Base-by-base conservation (phyloP, 805 yeast genomes). In the Debaryomyces tyrocola region DNA sequence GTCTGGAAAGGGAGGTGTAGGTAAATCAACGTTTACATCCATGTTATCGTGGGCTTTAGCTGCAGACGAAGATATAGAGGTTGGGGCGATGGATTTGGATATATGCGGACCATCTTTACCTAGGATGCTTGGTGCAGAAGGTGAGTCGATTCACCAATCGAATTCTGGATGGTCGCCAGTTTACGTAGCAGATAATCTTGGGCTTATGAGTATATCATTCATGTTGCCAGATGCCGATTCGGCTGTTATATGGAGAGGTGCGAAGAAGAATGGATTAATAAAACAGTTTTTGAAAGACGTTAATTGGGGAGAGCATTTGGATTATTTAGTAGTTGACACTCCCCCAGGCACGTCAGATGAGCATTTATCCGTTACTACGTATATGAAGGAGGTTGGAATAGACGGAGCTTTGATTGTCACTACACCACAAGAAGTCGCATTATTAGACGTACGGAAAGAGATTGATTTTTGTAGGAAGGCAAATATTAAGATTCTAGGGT, bases 271-370 rank as follows among this genome's bases (percentile, higher is more conserved):
- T 56, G 90, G 95, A 0, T 74, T 94, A 40, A 94, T 94, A 43
- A 94, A 94, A 60, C 96, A 90, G 69, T 94, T 94, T 58, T 73
- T 94, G 44, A 90, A 87, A 60, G 97, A 92, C 57, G 97, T 94
- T 2, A 90, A 89, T 57, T 94, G 99, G 99, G 96, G 96, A 4
- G 77, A 78, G 20, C 67, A 55, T 40, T 67, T 87, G 46, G 97
- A 94, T 64, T 94, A 87, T 59, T 73, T 94, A 54, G 78, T 94
- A 12, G 86, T 94, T 14, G 99, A 94, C 59, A 94, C 99, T 0
- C 99, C 99, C 0, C 99, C 99, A 0, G 99, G 99, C 0, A 94
- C 99, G 0, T 86, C 96, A 0, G 99, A 94, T 66, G 99, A 94
- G 64, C 99, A 94, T 67, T 76, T 94, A 36, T 84, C 96, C 6